Evolutionary conservation across 768 basidiomycete genomes (phyloP), one percentile per base, ranked within the genome.

Genomic region (Tulasnella sp.): DNA sequence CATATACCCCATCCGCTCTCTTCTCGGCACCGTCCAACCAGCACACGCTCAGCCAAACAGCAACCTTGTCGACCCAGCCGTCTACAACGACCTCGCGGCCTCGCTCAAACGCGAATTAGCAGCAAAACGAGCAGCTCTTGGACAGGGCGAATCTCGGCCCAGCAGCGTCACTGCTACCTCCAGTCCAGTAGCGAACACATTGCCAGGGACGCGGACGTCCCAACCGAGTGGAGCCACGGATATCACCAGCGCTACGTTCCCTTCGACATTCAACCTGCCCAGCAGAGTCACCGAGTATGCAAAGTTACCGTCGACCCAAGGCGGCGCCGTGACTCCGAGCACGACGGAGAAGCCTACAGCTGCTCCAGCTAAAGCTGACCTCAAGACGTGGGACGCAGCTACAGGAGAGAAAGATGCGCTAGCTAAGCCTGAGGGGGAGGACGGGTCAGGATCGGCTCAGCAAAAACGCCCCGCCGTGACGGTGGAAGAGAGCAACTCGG

Each of bases 1-100:
- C 77, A 80, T 84, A 12, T 84, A 84, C 77, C 84, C 83, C 4
- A 82, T 84, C 45, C 82, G 82, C 58, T 82, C 83, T 12, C 80
- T 85, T 17, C 79, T 84, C 14, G 79, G 78, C 52, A 79, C 81
- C 31, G 81, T 84, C 58, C 82, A 81, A 40, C 78, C 80, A 5
- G 31, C 36, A 31, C 19, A 39, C 49, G n/a, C 72, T 19, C 72
- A 49, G n/a, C 72, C 72, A n/a, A 49, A 25, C 22, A 69, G 7
- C 34, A 40, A 37, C 68, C 14, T 69, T n/a, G 72, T 74, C 72
- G 72, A 74, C 25, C 72, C 39, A 1, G 74, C 78, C 12, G 40
- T 76, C 14, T 36, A 73, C 34, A 36, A 39, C 17, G 76, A 77
- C 58, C 49, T 49, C 49, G 19, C 71, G 19, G 72, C 70, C n/a